Base-by-base conservation (phyloP, 2,329 filamentous ascomycete genomes). In the Purpureocillium takamizusanense region DNA sequence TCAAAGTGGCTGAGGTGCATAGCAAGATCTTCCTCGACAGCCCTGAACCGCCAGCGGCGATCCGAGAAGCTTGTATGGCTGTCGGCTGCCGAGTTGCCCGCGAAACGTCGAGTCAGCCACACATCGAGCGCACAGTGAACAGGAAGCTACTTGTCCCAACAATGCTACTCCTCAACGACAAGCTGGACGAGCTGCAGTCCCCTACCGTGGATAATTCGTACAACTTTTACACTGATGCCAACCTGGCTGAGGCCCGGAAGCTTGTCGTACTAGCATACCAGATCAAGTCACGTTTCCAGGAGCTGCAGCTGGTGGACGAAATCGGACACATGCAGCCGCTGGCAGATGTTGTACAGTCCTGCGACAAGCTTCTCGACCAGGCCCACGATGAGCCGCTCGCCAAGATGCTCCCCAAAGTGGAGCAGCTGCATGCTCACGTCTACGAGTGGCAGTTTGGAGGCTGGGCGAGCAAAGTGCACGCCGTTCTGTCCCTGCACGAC, bases 391-490 rank as follows among this genome's bases (percentile, higher is more conserved):
- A 95, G 40, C 89, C 92, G 0, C 69, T 98, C 4, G 88, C 88
- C 2, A 89, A 84, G 51, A 79, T 94, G 40, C 75, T 98, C 37
- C 85, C 83, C 2, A 86, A 84, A 54, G 73, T 92, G 3, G 94
- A 99, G 59, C 87, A 90, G 46, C 70, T 99, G 4, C 86, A 97
- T 60, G 73, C 71, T 0, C 81, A 83, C 47, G 76, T 98, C 35
- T 82, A 95, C 46, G 88, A 97, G 60, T 99, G 92, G 92, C 88
- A 98, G 57, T 78, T 78, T 54, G 77, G 78, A 27, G 81, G 83
- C 31, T 89, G 95, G 61, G 89, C 90, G 3, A 94, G 86, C 64
- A 78, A 78, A 45, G 77, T 83, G 29, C 86, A 85, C 56, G 83
- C 77, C 9, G 84, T 82, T 2, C 70, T 74, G 1, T 59, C 70